Evolutionary conservation across 768 basidiomycete genomes (phyloP), one percentile per base, ranked within the genome.

Genomic region (Lactifluus hygrophoroides): DNA sequence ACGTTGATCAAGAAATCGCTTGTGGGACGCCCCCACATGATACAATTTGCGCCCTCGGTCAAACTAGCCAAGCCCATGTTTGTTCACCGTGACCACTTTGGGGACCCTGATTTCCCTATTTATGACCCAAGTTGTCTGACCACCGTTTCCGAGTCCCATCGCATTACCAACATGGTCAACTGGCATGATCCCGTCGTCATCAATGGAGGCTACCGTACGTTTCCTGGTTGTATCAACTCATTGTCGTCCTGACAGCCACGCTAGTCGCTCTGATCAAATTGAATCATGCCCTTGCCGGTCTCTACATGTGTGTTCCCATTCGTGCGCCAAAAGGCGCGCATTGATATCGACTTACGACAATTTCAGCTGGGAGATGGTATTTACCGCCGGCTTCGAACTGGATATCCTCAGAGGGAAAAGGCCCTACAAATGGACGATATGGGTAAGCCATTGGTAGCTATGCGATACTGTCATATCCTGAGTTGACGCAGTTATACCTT

Each of bases 371-470:
- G 55, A 56, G 27, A 42, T 17, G 2, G 28, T 42, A 19, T 32
- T 30, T 17, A 42, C 55, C 6, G 11, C n/a, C n/a, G n/a, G n/a
- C n/a, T n/a, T n/a, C n/a, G n/a, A n/a, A n/a, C n/a, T n/a, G n/a
- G n/a, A n/a, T 28, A 13, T 56, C 6, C 23, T 56, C 1, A 30
- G 54, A 60, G 34, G 58, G 3, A 60, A 55, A 38, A 47, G 58
- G 1, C 58, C 58, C 11, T 56, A 56, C 23, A 21, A 23, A 19
- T 42, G 47, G 47, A 56, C 55, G 8, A 42, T 56, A 25, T 56
- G 47, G 55, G 55, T 56, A 48, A 56, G 55, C n/a, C 5, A 23
- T 60, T 42, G 17, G 14, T 17, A 14, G 4, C 16, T 19, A 23
- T 23, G 3, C 10, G 21, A n/a, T 14, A 16, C 11, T 5, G 5